Evolutionary conservation across 495 filamentous ascomycete species (phyloP), one percentile per base, ranked within the genome.

Genomic region (Amphirosellinia nigrospora): DNA sequence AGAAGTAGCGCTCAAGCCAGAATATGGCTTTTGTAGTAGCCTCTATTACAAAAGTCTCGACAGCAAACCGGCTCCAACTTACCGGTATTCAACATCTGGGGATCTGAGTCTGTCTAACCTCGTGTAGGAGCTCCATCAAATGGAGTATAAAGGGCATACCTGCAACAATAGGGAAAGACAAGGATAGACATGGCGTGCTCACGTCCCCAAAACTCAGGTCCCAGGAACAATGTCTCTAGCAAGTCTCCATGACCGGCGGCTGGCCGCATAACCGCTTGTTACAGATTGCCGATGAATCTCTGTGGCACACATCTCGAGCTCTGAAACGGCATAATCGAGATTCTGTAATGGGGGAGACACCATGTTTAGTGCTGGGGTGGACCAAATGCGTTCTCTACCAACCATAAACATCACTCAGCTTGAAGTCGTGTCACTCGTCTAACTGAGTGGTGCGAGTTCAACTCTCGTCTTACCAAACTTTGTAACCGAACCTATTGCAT

Each of bases 111-210:
- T 60, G 53, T 68, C 53, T 53, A 34, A 65, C 63, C 30, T 46
- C n/a, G 32, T 45, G 43, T 36, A 34, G 21, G 19, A 53, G 19
- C 39, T 41, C 41, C 60, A 64, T 46, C 60, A 28, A 21, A 64
- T 48, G 28, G 53, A 36, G 28, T 36, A 4, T 21, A 16, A 50
- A 61, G 38, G 53, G 28, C 23, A 36, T 59, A 68, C 34, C 55
- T 41, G 53, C 53, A n/a, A 53, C 43, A 62, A 62, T 69, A 69
- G 11, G 66, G 66, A 69, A 59, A 69, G 66, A 69, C 66, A 69
- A 50, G 66, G 55, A 38, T 50, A 39, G 55, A 26, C 55, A 19
- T 62, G 38, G 66, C 41, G 66, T 69, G 66, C 43, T 39, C 45
- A 38, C 30, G 63, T 65, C 46, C 36, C 56, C 30, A 52, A 43